Evolutionary conservation across 768 basidiomycete genomes (phyloP).

Genomic region (Amanita muscaria): DNA sequence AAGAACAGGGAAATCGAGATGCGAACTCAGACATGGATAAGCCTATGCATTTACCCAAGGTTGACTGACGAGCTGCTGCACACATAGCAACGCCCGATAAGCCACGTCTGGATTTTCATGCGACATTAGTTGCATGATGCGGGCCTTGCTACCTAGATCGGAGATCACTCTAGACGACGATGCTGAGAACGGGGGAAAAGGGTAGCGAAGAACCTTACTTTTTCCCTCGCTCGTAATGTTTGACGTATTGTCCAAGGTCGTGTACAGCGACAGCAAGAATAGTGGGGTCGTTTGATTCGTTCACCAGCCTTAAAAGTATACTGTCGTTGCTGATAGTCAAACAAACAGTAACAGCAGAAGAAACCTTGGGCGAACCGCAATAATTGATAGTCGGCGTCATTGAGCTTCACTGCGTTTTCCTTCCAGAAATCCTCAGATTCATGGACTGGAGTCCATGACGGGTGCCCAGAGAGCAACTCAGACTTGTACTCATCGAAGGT

Average conservation of each 20-base stretch:
- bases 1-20: too few relatives aligned
- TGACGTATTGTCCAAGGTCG: constrained; percentile 92
- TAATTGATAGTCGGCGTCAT: constrained; percentile 77
- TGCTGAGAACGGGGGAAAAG: not conserved
- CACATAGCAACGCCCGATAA: constrained; percentile 85
- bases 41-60: constrained; percentile 53
- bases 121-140: constrained; percentile 89
- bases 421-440: constrained; percentile 98
- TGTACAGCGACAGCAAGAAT: constrained; percentile 90
- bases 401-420: constrained; percentile 82
- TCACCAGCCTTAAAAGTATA: constrained; percentile 55
- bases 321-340: not conserved
- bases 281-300: constrained; percentile 57
- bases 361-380: constrained; percentile 53
- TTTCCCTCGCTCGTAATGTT: constrained; percentile 85
- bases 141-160: constrained; percentile 78
- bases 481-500: constrained; percentile 96
- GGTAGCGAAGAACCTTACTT: constrained; percentile 44
- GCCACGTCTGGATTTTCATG: constrained; percentile 83
- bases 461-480: constrained; percentile 80
- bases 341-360: not conserved
- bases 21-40: too few relatives aligned
- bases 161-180: constrained; percentile 52
- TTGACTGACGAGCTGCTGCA: constrained; percentile 87
- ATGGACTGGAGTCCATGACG: constrained; percentile 95